Conservation (phyloP, 768 basidiomycete genomes). For the Mycena indigotica region DNA sequence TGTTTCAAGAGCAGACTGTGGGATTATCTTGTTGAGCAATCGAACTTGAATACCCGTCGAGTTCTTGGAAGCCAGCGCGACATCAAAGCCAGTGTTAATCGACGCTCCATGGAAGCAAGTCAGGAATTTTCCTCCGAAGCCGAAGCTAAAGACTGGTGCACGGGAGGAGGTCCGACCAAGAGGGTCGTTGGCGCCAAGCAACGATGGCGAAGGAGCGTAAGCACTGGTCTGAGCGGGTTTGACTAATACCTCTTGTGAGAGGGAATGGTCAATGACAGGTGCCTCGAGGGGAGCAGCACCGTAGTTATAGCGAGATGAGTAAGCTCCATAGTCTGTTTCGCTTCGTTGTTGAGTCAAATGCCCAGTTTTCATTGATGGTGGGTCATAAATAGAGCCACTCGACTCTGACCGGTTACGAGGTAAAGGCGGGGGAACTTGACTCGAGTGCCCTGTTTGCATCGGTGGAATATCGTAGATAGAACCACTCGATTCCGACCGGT, state of each 20-base stretch:
- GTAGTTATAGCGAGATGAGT: conserved; percentile 32
- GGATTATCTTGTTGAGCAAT: conserved; percentile 66
- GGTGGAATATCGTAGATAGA: conserved; percentile 10
- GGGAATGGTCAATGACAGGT: conserved; percentile 20
- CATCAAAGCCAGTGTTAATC: conserved; percentile 74
- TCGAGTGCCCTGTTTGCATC: not conserved
- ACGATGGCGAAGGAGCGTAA: conserved; percentile 85
- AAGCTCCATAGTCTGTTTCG: conserved; percentile 28
- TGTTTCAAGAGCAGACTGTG: conserved; percentile 60
- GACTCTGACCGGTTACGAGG: conserved; percentile 46
- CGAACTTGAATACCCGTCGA: conserved; percentile 72
- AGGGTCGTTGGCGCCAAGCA: conserved; percentile 81
- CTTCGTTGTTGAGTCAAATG: conserved; percentile 25
- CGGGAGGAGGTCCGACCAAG: conserved; percentile 71
- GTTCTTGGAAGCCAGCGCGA: conserved; percentile 70
- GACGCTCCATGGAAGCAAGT: conserved; percentile 83
- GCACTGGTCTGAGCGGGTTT: conserved; percentile 46
- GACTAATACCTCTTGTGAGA: conserved; percentile 37
- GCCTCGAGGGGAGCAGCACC: conserved; percentile 15
- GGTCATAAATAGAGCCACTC: conserved; percentile 41
- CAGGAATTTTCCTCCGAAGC: conserved; percentile 89
- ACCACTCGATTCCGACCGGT: conserved; percentile 18
- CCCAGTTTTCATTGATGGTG: conserved; percentile 27
- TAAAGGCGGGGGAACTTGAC: conserved; percentile 17
- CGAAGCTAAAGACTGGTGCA: conserved; percentile 84